Evolutionary conservation across 2,329 filamentous ascomycete species (phyloP).

Genomic region (Arthrobotrys megalospora): DNA sequence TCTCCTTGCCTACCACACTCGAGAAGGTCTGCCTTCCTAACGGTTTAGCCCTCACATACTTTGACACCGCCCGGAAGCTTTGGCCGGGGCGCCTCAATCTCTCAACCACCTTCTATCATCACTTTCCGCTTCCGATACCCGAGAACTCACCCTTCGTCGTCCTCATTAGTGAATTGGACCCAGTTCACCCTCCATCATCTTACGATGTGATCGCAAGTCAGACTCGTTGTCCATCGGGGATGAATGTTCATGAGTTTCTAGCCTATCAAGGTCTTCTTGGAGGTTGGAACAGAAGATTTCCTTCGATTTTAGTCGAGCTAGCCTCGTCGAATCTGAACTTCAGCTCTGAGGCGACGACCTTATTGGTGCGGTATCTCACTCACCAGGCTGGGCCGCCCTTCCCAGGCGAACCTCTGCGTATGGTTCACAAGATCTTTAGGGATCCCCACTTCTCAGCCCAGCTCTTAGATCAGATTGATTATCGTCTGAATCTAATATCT

Average conservation of each 20-base stretch:
- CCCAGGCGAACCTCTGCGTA: conserved; percentile 67
- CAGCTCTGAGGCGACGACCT: conserved; percentile 71
- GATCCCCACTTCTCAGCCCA: conserved; percentile 71
- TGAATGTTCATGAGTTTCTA: conserved; percentile 72
- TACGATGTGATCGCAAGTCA: conserved; percentile 73
- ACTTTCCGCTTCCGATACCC: conserved; percentile 68
- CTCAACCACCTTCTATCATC: conserved; percentile 69
- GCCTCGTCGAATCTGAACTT: conserved; percentile 75
- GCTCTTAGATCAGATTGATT: conserved; percentile 70
- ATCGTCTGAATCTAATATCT: conserved; percentile 70
- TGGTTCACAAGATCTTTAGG: conserved; percentile 70
- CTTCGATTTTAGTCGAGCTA: conserved; percentile 70
- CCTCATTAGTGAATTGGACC: conserved; percentile 62
- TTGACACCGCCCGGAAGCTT: conserved; percentile 67
- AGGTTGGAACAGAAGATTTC: conserved; percentile 70
- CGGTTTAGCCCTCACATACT: conserved; percentile 70
- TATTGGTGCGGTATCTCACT: conserved; percentile 72
- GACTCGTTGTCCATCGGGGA: conserved; percentile 69
- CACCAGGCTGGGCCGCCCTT: conserved; percentile 72
- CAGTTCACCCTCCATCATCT: conserved; percentile 69
- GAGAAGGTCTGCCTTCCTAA: conserved; percentile 70
- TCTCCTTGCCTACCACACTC: conserved; percentile 68
- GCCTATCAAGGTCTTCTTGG: conserved; percentile 71
- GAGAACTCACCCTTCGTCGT: conserved; percentile 66
- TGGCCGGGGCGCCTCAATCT: conserved; percentile 67